phyloP scores from a whole-genome alignment of 2,329 filamentous ascomycete genomes.

The Talaromyces albobiverticillius region DNA sequence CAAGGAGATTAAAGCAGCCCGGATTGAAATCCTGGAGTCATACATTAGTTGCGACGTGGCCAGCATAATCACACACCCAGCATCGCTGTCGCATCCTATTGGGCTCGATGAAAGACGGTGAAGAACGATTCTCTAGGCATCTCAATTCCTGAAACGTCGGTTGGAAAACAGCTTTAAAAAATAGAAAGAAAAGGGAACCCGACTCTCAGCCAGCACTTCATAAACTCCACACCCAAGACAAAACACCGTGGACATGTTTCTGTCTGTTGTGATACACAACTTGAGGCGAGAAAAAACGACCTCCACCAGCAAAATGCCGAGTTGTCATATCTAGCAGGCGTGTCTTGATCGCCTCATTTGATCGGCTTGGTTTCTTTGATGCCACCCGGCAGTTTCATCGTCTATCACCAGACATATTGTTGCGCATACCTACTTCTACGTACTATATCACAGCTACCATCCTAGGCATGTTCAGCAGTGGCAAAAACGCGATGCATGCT shows the following conservation, averaged over 20 bases:
- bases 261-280: too few species aligned
- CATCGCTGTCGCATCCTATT: not conserved
- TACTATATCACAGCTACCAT: too few species aligned
- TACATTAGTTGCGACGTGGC: slow-evolving; percentile 7
- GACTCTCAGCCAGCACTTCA: not conserved
- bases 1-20: slow-evolving; percentile 3
- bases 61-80: not conserved
- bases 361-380: not conserved
- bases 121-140: slow-evolving; percentile 4
- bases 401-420: too few species aligned
- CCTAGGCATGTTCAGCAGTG: too few species aligned
- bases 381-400: too few species aligned
- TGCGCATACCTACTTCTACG: too few species aligned
- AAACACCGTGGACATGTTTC: too few species aligned
- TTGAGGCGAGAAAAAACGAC: too few species aligned
- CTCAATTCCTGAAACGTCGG: not conserved
- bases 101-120: not conserved
- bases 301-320: too few species aligned
- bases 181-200: not conserved
- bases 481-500: too few species aligned
- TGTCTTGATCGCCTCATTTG: too few species aligned
- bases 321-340: not conserved
- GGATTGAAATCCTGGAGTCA: slow-evolving; percentile 7
- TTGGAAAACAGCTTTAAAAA: not conserved
- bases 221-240: too few species aligned